These are phyloP conservation scores for Gentiana macrophylla DNA, from an alignment of 257 asterid species.

Conservation along the genomic window DNA sequence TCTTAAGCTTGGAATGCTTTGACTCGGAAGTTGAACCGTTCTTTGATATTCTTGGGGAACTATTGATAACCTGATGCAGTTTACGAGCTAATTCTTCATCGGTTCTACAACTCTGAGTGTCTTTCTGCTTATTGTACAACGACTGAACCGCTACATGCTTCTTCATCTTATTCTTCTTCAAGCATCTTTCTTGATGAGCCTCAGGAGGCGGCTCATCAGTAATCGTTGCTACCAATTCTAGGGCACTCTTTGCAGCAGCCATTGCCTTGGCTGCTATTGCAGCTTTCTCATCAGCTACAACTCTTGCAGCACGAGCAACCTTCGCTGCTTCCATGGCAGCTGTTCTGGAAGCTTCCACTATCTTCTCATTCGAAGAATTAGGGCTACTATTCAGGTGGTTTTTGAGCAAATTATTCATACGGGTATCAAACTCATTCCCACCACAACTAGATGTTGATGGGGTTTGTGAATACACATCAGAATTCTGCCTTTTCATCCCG, in stretches of 20 bases:
- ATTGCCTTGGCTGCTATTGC: conserved; percentile 81
- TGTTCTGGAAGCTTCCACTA: conserved; percentile 54
- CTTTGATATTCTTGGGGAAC: conserved; percentile 21
- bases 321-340: conserved; percentile 67
- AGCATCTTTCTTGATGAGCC: conserved; percentile 10
- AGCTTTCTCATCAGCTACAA: conserved; percentile 84
- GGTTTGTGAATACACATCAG: conserved; percentile 47
- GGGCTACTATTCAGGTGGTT: conserved; percentile 33
- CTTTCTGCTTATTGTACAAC: conserved; percentile 14
- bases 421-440: conserved; percentile 31
- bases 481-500: conserved; percentile 75
- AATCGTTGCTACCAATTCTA: conserved; percentile 61
- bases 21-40: conserved; percentile 16
- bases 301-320: conserved; percentile 67
- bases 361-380: conserved; percentile 53
- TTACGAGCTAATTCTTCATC: conserved; percentile 26
- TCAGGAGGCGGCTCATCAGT: conserved; percentile 25
- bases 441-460: conserved; percentile 25
- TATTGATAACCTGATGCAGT: conserved; percentile 21
- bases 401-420: conserved; percentile 34
- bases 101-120: conserved; percentile 9
- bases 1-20: conserved; percentile 30
- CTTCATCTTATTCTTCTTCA: conserved; percentile 22
- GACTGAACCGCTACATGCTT: conserved; percentile 20
- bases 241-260: conserved; percentile 80